Base-by-base conservation (phyloP, 345 rosid genomes). In the Eucalyptus caleyi region DNA sequence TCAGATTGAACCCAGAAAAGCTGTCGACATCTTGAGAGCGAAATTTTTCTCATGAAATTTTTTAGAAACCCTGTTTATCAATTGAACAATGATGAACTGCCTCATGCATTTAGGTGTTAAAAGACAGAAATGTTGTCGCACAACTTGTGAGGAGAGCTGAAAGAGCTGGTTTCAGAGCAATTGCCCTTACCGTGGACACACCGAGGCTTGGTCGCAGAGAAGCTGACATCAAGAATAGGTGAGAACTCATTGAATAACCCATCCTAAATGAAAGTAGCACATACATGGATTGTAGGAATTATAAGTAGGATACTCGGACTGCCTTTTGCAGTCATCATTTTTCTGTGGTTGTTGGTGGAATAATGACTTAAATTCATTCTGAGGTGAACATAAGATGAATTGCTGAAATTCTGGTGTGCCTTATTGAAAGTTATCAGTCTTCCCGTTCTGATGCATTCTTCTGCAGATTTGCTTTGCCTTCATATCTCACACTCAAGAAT, bases 191-290 rank as follows among this genome's bases (percentile, higher is more conserved):
- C 18, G 97, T 95, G 69, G 99, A 97, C 90, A 97, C 98, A 80
- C 99, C 99, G 37, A 93, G 96, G 94, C 97, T 96, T 45, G 99
- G 99, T 50, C 97, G 98, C 32, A 93, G 99, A 90, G 99, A 97
- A 92, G 93, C 99, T 82, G 99, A 97, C 92, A 97, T 97, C 93
- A 97, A 96, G 94, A 97, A 97, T 93, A 94, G 98, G 99, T 97
- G 59, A 16, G 87, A 49, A 86, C 40, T 86, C 87, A 86, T 49
- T 86, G 87, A 30, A 27, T 86, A 49, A 77, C 40, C 49, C 86
- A 37, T 50, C 37, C 49, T 19, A 50, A 51, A 44, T 27, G 86
- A 16, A 47, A 47, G 83, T 77, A 77, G 47, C 83, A 77, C 83
- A 37, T 34, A 37, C 82, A 21, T 77, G 47, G 47, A 77, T 77